These are phyloP conservation scores for Globisporangium lucens DNA, from an alignment of 352 stramenopile species.

Conservation along the genomic window DNA sequence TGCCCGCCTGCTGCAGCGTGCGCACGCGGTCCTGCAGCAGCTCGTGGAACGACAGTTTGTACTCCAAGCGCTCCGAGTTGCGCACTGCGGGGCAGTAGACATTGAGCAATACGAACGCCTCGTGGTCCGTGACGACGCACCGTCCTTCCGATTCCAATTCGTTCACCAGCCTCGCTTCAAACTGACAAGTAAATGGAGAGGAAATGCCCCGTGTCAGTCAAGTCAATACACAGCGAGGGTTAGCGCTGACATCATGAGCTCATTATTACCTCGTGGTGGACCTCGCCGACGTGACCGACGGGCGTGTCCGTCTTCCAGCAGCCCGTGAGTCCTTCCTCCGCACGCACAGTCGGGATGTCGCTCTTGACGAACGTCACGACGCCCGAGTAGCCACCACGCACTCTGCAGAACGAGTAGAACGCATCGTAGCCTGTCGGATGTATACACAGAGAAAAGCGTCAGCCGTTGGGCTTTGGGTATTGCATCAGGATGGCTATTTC, in stretches of 20 bases:
- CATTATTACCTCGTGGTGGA: constrained; percentile 43
- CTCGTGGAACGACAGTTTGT: constrained; percentile 83
- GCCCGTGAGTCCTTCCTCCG: constrained; percentile 73
- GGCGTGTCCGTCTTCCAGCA: constrained; percentile 51
- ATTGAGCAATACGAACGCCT: constrained; percentile 88
- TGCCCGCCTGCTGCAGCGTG: constrained; percentile 42
- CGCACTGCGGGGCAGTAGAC: constrained; percentile 82
- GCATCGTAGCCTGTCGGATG: constrained; percentile 59
- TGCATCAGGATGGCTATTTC: neutral
- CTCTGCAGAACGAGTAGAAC: constrained; percentile 79
- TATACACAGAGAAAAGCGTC: constrained; percentile 1
- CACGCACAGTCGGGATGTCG: constrained; percentile 45
- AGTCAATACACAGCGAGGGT: neutral
- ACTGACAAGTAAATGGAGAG: constrained; percentile 16
- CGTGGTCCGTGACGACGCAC: constrained; percentile 85
- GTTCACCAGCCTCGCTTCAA: constrained; percentile 48
- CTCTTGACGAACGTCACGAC: constrained; percentile 72
- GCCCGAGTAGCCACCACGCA: constrained; percentile 70
- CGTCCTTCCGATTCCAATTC: constrained; percentile 79
- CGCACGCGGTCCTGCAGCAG: constrained; percentile 65
- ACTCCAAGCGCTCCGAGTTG: constrained; percentile 71
- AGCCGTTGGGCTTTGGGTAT: neutral
- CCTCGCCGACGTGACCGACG: constrained; percentile 49
- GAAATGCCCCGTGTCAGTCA: too few relatives aligned
- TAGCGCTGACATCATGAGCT: too few relatives aligned